A percentile compares a stretch with the other conserved stretches of the same genome.
Conservation (phyloP, 2,329 filamentous ascomycete genomes). For the Teratosphaeria viscida region DNA sequence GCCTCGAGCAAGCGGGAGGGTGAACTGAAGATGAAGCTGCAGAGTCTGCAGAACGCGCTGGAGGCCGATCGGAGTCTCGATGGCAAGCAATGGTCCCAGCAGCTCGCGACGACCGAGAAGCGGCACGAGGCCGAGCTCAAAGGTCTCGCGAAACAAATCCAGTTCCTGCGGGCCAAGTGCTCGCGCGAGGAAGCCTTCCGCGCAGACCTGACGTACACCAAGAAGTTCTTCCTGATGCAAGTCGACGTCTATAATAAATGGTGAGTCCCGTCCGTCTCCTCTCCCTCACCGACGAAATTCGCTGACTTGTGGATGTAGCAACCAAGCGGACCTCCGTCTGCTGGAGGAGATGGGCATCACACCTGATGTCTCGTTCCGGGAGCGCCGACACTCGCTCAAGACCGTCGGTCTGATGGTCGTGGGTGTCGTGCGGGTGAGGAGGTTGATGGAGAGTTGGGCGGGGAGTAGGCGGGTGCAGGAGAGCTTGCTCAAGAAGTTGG, state of each 20-base stretch:
- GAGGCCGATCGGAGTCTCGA: slow-evolving; percentile 12
- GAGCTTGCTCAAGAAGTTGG: slow-evolving; percentile 35
- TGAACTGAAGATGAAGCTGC: slow-evolving; percentile 26
- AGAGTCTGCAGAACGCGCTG: slow-evolving; percentile 12
- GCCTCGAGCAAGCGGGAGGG: slow-evolving; percentile 22
- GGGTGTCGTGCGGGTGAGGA: slow-evolving; percentile 42
- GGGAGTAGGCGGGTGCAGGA: slow-evolving; percentile 40
- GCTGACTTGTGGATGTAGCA: slow-evolving; percentile 46
- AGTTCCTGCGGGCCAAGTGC: slow-evolving; percentile 76
- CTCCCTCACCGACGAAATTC: background rate
- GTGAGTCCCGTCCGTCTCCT: slow-evolving; percentile 48
- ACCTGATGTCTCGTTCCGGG: slow-evolving; percentile 35
- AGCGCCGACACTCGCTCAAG: slow-evolving; percentile 35
- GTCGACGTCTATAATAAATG: slow-evolving; percentile 80
- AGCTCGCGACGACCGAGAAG: slow-evolving; percentile 55
- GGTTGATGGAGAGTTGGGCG: slow-evolving; percentile 39
- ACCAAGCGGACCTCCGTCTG: slow-evolving; percentile 79
- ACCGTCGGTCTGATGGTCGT: slow-evolving; percentile 40
- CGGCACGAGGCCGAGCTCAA: slow-evolving; percentile 65
- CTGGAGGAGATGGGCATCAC: slow-evolving; percentile 71
- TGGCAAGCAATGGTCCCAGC: slow-evolving; percentile 22
- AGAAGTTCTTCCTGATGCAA: slow-evolving; percentile 69
- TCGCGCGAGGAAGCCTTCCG: slow-evolving; percentile 72
- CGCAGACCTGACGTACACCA: slow-evolving; percentile 72
- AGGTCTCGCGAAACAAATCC: slow-evolving; percentile 78